phyloP scores from a whole-genome alignment of 139 green algal genomes.

The Auxenochlorella protothecoides region DNA sequence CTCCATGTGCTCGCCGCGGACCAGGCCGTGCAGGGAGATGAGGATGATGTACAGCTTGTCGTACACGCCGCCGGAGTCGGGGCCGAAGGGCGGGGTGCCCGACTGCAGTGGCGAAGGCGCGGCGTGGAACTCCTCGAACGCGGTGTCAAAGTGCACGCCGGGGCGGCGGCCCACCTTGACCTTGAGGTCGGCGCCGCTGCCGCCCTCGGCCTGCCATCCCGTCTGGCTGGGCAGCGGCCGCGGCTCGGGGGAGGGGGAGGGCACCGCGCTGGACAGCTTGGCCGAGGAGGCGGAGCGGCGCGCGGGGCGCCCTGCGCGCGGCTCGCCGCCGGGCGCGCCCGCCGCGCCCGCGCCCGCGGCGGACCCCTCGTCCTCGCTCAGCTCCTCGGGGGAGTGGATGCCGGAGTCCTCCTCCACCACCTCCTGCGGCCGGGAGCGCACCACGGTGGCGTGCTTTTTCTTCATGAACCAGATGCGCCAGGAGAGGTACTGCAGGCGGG shows the following conservation, averaged over 20 bases:
- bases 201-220: too few relatives aligned
- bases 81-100: neutral
- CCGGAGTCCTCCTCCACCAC: constrained; percentile 1
- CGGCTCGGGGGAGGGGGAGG: too few relatives aligned
- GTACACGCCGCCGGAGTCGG: constrained; percentile 9
- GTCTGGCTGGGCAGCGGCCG: neutral
- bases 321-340: neutral
- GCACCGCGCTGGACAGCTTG: neutral
- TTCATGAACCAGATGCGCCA: constrained; percentile 83
- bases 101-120: neutral
- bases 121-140: neutral
- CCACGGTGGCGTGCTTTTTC: constrained; percentile 34
- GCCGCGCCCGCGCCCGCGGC: neutral
- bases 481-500: constrained; percentile 65
- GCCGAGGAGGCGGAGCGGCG: neutral
- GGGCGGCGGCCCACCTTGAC: neutral
- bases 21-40: constrained; percentile 80
- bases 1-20: constrained; percentile 85
- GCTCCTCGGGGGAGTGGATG: neutral
- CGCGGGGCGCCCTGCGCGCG: too few relatives aligned
- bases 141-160: neutral
- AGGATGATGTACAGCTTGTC: constrained; percentile 76
- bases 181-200: neutral
- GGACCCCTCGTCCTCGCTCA: constrained; percentile 9
- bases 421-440: neutral